These are phyloP conservation scores for Fusarium sp. DNA, from an alignment of 2,329 filamentous ascomycete species.

Conservation along the genomic window DNA sequence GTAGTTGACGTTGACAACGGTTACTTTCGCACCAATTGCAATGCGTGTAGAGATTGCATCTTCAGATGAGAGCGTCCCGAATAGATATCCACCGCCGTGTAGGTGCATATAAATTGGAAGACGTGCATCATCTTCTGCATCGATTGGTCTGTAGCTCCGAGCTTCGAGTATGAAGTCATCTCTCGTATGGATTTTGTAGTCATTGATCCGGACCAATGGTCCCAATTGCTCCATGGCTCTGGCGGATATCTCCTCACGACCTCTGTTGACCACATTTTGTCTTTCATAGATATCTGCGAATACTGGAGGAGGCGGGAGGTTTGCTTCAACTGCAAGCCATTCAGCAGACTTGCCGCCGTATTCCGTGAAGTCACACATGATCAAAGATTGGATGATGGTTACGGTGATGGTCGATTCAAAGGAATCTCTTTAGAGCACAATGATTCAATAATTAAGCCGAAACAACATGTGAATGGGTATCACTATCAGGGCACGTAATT, in stretches of 20 bases:
- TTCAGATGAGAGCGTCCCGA: constrained; percentile 66
- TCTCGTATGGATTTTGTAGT: constrained; percentile 46
- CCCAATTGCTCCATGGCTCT: constrained; percentile 22
- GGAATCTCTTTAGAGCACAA: rapidly evolving
- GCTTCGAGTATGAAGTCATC: constrained; percentile 30
- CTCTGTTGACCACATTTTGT: constrained; percentile 20
- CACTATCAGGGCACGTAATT: not conserved
- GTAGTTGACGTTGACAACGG: constrained; percentile 70
- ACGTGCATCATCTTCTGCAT: constrained; percentile 46
- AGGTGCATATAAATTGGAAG: constrained; percentile 65
- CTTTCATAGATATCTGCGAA: constrained; percentile 24
- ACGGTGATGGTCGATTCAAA: too few species aligned
- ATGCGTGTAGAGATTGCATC: constrained; percentile 65
- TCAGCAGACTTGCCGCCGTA: constrained; percentile 59
- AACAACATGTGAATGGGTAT: not conserved
- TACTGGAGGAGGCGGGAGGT: constrained; percentile 3
- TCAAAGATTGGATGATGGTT: not conserved
- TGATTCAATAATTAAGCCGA: not conserved
- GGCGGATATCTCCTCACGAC: constrained; percentile 23
- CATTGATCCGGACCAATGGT: constrained; percentile 50
- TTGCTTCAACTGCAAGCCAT: constrained; percentile 57
- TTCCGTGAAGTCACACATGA: constrained; percentile 49
- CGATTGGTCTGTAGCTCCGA: constrained; percentile 26
- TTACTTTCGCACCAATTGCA: constrained; percentile 56
- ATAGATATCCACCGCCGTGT: constrained; percentile 69